Base-by-base conservation (phyloP, 2,329 filamentous ascomycete species). In the Cladosporium sp. region DNA sequence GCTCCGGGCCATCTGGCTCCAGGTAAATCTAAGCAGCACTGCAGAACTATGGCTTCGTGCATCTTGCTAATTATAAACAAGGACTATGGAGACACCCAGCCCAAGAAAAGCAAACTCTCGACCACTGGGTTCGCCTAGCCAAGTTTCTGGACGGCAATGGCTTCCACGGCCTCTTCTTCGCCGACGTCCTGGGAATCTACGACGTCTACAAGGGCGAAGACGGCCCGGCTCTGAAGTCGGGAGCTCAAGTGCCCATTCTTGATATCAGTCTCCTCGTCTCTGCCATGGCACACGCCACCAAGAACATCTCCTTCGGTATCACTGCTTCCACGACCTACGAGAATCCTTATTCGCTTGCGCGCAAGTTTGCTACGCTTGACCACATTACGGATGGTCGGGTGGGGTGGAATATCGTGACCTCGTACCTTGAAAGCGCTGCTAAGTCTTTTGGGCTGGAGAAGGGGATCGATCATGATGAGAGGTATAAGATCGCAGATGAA, bases 191-290 rank as follows among this genome's bases (percentile, higher is more conserved):
- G 0, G 77, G 77, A 2, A 72, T 73, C 19, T 78, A 78, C 63
- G 76, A 77, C 60, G 74, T 78, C 20, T 78, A 78, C 68, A 73
- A 74, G 28, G 74, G 73, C 0, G 28, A n/a, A n/a, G 57, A 53
- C 45, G 64, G 58, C 5, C 64, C 85, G 0, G 83, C 84, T 0
- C 79, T 87, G 50, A 67, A 78, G 0, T 83, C 84, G 0, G 86
- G 82, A 3, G 83, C 85, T 0, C 86, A 89, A 69, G 88, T 84
- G 77, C 86, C 86, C 0, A 82, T 87, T 13, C 86, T 86, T 56
- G 86, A 89, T 68, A 59, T 66, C 20, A 62, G 61, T 22, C 58
- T 67, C 24, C 55, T 68, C 24, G 70, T 80, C 12, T 70, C 78
- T 0, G 77, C 77, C 2, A 74, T 80, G 73, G 76, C 77, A 6